Percentiles rank a stretch among this genome's conserved stretches.
These are phyloP conservation scores for Hypoxylon sp. DNA, from an alignment of 2,329 filamentous ascomycete species.

Conservation along the genomic window DNA sequence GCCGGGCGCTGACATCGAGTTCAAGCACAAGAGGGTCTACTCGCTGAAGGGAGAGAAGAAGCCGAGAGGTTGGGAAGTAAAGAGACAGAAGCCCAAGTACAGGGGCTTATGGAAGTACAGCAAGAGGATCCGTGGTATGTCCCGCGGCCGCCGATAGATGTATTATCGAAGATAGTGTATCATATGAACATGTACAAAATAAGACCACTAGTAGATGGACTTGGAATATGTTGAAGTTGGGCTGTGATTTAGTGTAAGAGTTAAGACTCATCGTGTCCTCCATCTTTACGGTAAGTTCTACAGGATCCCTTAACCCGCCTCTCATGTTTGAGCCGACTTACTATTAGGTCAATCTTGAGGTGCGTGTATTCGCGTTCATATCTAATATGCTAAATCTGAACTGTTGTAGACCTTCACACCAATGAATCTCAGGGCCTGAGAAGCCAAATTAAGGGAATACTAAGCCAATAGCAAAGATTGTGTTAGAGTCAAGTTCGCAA, in stretches of 20 bases:
- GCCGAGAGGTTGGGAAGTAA: conserved; percentile 76
- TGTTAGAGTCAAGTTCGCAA: conserved; percentile 17
- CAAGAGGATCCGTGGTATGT: conserved; percentile 65
- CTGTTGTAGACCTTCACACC: background rate
- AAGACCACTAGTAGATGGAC: conserved; percentile 34
- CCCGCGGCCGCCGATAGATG: conserved; percentile 40
- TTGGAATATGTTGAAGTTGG: background rate
- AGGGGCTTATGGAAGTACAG: conserved; percentile 75
- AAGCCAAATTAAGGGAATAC: too few relatives aligned
- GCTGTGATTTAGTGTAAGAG: background rate
- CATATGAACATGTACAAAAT: conserved; percentile 45
- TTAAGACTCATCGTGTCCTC: background rate
- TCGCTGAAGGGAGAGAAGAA: conserved; percentile 74
- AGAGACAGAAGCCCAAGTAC: conserved; percentile 75
- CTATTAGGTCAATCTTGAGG: background rate
- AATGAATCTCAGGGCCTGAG: background rate
- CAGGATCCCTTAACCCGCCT: background rate
- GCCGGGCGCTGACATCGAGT: conserved; percentile 84
- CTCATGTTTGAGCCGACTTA: background rate
- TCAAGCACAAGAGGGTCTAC: conserved; percentile 83
- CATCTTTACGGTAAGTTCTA: conserved; percentile 1
- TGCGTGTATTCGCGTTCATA: background rate
- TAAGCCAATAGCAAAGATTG: conserved; percentile 17
- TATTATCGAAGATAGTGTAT: conserved; percentile 40
- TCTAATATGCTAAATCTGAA: background rate